Base-by-base conservation (phyloP, 768 basidiomycete genomes). In the Plicaturopsis crispa region DNA sequence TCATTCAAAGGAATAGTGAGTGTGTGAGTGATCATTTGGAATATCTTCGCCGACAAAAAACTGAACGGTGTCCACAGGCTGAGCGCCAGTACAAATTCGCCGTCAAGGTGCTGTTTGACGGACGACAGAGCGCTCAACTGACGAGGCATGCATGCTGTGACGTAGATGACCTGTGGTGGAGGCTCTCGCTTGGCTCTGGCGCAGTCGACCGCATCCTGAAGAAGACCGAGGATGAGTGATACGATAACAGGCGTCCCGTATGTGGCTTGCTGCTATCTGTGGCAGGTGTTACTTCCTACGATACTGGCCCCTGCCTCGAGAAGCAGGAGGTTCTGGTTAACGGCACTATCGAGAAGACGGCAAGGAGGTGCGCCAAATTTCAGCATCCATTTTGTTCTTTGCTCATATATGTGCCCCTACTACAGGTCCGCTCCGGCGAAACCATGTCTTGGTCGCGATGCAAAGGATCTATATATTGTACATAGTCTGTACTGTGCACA, bases 131-230 rank as follows among this genome's bases (percentile, higher is more conserved):
- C n/a, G n/a, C n/a, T n/a, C n/a, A n/a, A n/a, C n/a, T n/a, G n/a
- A n/a, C n/a, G n/a, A n/a, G n/a, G n/a, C n/a, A n/a, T n/a, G n/a
- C n/a, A n/a, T n/a, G n/a, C n/a, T n/a, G n/a, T n/a, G n/a, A n/a
- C n/a, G n/a, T n/a, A 89, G 88, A 92, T 92, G 88, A 77, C 84
- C 26, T 94, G 90, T 65, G 53, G 58, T 20, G 90, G 90, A 18
- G 93, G 90, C n/a, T n/a, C n/a, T n/a, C n/a, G n/a, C n/a, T n/a
- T n/a, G n/a, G n/a, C 65, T 89, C 88, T 21, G 80, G 83, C 12
- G 90, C 90, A 10, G 70, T 94, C 38, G 69, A 63, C 19, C 77
- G 85, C 20, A 89, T 78, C 11, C 69, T 94, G 30, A 63, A 72
- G 45, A 91, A 81, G 61, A 70, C 78, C 4, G 72, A 84, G 42